Evolutionary conservation across 352 stramenopile genomes (phyloP).

Genomic region (Paralagenidium karlingii): DNA sequence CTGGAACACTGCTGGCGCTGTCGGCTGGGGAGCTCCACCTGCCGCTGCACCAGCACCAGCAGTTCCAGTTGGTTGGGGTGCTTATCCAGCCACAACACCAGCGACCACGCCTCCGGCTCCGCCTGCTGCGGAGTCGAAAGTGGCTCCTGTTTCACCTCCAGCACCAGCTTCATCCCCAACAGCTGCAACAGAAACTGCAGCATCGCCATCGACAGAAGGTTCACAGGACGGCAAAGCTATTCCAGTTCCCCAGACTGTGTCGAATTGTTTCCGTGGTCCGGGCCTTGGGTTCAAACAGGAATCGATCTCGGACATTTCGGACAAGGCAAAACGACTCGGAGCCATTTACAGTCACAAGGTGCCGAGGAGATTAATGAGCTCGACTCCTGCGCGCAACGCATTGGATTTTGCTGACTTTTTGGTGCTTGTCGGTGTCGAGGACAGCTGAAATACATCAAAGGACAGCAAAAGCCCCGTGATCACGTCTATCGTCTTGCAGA

Average conservation of each 20-base stretch:
- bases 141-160: not conserved
- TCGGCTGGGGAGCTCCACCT: constrained; percentile 4
- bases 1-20: constrained; percentile 1
- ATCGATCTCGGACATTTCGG: constrained; percentile 41
- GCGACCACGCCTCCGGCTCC: no score
- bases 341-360: constrained; percentile 65
- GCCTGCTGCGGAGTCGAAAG: not conserved
- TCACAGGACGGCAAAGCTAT: no score
- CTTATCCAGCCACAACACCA: no score
- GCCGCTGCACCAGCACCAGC: constrained; percentile 8
- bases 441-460: constrained; percentile 66
- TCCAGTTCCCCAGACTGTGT: no score
- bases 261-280: no score
- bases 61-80: no score
- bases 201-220: not conserved
- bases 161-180: constrained; percentile 2
- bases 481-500: constrained; percentile 42
- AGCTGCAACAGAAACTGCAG: not conserved
- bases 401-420: no score
- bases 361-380: not conserved
- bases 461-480: constrained; percentile 37
- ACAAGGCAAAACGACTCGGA: constrained; percentile 51
- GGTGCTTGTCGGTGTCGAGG: no score
- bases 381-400: no score
- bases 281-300: no score